Percentiles rank a stretch among this genome's conserved stretches.
phyloP scores from a whole-genome alignment of 1,284 basidiomycete genomes.

The Tilletiopsis washingtonensis region DNA sequence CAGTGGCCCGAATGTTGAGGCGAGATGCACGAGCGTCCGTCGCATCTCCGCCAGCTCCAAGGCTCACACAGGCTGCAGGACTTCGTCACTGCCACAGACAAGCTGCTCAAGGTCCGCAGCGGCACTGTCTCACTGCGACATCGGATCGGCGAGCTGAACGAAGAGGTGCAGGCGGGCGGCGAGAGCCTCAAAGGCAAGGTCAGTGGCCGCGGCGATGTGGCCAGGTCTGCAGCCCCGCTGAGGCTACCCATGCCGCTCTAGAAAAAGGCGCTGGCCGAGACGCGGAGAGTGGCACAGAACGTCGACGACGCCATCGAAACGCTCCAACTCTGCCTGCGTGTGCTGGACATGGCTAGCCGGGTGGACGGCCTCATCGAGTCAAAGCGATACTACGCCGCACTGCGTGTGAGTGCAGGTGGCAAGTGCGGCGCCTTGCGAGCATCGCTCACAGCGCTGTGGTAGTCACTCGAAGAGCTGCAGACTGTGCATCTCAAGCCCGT shows the following conservation, averaged over 20 bases:
- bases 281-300: slow-evolving; percentile 82
- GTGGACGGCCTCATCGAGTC: slow-evolving; percentile 86
- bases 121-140: slow-evolving; percentile 55
- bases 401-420: slow-evolving; percentile 56
- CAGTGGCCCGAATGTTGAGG: slow-evolving; percentile 51
- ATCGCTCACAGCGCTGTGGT: slow-evolving; percentile 5
- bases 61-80: no score
- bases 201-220: neutral
- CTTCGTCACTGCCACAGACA: slow-evolving; percentile 91
- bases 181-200: slow-evolving; percentile 26
- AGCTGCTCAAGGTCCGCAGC: slow-evolving; percentile 83
- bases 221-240: neutral
- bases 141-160: slow-evolving; percentile 55
- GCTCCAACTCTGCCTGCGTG: slow-evolving; percentile 79
- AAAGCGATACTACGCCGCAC: slow-evolving; percentile 86
- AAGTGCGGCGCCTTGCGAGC: neutral
- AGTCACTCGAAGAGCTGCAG: slow-evolving; percentile 57
- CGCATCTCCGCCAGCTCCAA: neutral
- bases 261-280: slow-evolving; percentile 57
- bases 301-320: slow-evolving; percentile 94
- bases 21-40: neutral
- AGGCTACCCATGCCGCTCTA: neutral
- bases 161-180: slow-evolving; percentile 51
- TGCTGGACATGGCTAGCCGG: slow-evolving; percentile 88
- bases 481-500: slow-evolving; percentile 74